phyloP scores from a whole-genome alignment of 148 eudicot species.

The Fagopyrum esculentum region DNA sequence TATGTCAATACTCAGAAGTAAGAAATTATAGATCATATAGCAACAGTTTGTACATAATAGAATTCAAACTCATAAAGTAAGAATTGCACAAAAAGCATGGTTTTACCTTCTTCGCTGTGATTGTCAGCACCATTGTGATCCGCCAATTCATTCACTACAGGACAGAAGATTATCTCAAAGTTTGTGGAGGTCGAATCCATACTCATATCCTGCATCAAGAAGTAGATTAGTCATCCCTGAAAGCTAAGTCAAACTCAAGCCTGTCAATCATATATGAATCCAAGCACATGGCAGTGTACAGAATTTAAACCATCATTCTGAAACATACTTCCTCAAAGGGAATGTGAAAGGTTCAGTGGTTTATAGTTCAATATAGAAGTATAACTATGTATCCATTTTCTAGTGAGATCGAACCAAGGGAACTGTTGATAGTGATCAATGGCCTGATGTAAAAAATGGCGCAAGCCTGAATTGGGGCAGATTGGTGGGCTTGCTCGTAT shows the following conservation, averaged over 20 bases:
- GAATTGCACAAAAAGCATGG: background rate
- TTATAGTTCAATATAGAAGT: background rate
- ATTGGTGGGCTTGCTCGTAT: background rate
- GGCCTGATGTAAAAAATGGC: background rate
- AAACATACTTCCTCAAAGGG: background rate
- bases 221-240: slow-evolving; percentile 4
- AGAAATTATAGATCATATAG: background rate
- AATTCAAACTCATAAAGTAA: background rate
- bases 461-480: background rate
- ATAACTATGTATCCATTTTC: background rate
- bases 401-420: background rate
- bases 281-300: background rate
- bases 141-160: slow-evolving; percentile 34
- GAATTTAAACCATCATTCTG: background rate
- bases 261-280: background rate
- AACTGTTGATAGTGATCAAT: background rate
- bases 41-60: background rate
- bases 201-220: slow-evolving; percentile 42
- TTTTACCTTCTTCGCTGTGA: slow-evolving; percentile 43
- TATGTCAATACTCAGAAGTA: background rate
- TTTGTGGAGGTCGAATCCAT: slow-evolving; percentile 38
- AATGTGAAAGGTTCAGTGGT: background rate
- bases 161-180: slow-evolving; percentile 69
- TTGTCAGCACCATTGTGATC: slow-evolving; percentile 19
- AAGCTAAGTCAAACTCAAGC: background rate